These are phyloP conservation scores for Amphicarpaea edgeworthii DNA, from an alignment of 306 rosid species.

Conservation along the genomic window DNA sequence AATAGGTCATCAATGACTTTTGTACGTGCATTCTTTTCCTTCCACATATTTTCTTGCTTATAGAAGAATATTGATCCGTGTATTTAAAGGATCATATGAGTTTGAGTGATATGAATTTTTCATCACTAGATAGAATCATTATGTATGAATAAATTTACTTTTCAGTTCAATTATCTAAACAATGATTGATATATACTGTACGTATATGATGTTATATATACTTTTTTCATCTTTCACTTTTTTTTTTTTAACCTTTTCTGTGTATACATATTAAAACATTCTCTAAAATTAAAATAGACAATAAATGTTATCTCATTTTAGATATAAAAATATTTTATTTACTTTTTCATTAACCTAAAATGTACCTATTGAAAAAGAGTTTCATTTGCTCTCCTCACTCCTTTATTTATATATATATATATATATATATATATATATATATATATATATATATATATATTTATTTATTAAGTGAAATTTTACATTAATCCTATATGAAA, in stretches of 20 bases:
- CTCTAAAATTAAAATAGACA: neutral
- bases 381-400: neutral
- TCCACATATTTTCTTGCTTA: slow-evolving; percentile 5
- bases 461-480: too few relatives aligned
- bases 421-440: too few relatives aligned
- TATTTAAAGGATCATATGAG: neutral
- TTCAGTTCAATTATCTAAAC: neutral
- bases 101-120: neutral
- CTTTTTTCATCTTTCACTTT: neutral
- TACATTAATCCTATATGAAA: neutral
- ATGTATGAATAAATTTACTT: neutral
- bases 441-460: too few relatives aligned
- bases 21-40: neutral
- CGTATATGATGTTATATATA: too few relatives aligned
- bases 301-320: neutral
- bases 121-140: neutral
- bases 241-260: neutral
- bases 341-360: neutral
- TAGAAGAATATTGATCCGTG: neutral
- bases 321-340: neutral
- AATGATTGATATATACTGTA: too few relatives aligned
- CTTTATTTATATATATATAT: too few relatives aligned
- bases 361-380: neutral
- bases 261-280: neutral
- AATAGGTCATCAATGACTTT: neutral